Evolutionary conservation across 1,284 basidiomycete species (phyloP).

Genomic region (Sporisorium scitamineum): DNA sequence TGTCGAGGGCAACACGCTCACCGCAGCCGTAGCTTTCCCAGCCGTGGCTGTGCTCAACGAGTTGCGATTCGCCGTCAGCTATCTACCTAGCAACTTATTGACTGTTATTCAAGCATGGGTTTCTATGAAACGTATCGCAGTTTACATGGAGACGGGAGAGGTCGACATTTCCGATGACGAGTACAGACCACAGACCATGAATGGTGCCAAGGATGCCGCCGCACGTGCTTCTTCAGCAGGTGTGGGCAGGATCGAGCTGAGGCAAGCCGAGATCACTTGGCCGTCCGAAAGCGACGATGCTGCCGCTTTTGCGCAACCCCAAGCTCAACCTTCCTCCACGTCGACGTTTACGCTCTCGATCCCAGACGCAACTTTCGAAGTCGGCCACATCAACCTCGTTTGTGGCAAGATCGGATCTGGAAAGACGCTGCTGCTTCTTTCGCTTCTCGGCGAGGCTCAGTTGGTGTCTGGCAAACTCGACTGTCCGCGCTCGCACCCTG

Average conservation of each 20-base stretch:
- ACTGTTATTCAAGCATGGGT: conserved; percentile 75
- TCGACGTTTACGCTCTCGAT: conserved; percentile 30
- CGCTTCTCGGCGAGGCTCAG: conserved; percentile 62
- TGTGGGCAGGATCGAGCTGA: conserved; percentile 11
- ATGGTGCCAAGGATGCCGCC: conserved; percentile 4
- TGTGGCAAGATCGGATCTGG: conserved; percentile 67
- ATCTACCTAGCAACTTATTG: conserved; percentile 39
- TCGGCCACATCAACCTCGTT: conserved; percentile 35
- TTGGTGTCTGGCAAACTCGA: conserved; percentile 39
- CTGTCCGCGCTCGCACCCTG: conserved; percentile 51
- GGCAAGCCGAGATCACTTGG: conserved; percentile 32
- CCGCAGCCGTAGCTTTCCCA: conserved; percentile 42
- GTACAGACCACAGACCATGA: conserved; percentile 16
- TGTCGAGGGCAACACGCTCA: conserved; percentile 36
- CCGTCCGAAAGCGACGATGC: conserved; percentile 11
- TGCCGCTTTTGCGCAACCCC: background rate
- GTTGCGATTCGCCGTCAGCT: conserved; percentile 37
- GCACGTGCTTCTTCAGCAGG: background rate
- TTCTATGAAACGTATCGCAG: conserved; percentile 81
- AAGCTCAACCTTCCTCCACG: background rate
- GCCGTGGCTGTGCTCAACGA: conserved; percentile 44
- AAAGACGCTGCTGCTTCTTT: conserved; percentile 62
- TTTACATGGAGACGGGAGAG: conserved; percentile 77
- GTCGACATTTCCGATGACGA: conserved; percentile 76
- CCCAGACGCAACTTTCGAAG: conserved; percentile 19